Evolutionary conservation across 257 asterid species (phyloP).

Genomic region (Penstemon eatonii): DNA sequence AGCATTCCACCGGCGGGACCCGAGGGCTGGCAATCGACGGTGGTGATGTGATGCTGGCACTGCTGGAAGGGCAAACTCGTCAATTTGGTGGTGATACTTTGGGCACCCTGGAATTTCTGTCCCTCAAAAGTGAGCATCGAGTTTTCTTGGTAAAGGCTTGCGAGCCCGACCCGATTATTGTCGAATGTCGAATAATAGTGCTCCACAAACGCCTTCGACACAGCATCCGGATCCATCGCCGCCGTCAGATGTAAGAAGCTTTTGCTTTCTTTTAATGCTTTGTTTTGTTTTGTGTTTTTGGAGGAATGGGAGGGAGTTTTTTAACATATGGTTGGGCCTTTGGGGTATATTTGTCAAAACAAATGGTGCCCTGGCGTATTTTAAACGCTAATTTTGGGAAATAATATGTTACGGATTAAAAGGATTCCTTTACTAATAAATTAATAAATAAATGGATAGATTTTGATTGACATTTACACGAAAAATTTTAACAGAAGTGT

Average conservation of each 20-base stretch:
- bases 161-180: slow-evolving; percentile 33
- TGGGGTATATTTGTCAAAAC: slow-evolving; percentile 34
- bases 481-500: too few relatives aligned
- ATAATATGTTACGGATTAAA: too few relatives aligned
- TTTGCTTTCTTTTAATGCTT: too few relatives aligned
- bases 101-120: slow-evolving; percentile 43
- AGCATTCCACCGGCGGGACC: slow-evolving; percentile 51
- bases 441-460: too few relatives aligned
- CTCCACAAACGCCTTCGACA: slow-evolving; percentile 45
- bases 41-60: slow-evolving; percentile 46
- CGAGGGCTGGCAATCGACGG: slow-evolving; percentile 53
- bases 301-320: slow-evolving; percentile 5
- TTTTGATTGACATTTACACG: too few relatives aligned
- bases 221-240: slow-evolving; percentile 48
- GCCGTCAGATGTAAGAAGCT: background rate
- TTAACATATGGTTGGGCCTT: background rate
- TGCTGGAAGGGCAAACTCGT: slow-evolving; percentile 50
- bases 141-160: slow-evolving; percentile 39
- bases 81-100: slow-evolving; percentile 36
- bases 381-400: slow-evolving; percentile 27
- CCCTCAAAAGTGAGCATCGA: slow-evolving; percentile 50
- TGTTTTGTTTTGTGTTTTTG: too few relatives aligned
- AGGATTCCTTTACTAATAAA: too few relatives aligned
- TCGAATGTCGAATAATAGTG: slow-evolving; percentile 49
- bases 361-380: slow-evolving; percentile 26